A percentile compares a stretch with the other conserved stretches of the same genome.
phyloP scores from a whole-genome alignment of 108 stramenopile species.

The Pseudonitzschia multiseries region DNA sequence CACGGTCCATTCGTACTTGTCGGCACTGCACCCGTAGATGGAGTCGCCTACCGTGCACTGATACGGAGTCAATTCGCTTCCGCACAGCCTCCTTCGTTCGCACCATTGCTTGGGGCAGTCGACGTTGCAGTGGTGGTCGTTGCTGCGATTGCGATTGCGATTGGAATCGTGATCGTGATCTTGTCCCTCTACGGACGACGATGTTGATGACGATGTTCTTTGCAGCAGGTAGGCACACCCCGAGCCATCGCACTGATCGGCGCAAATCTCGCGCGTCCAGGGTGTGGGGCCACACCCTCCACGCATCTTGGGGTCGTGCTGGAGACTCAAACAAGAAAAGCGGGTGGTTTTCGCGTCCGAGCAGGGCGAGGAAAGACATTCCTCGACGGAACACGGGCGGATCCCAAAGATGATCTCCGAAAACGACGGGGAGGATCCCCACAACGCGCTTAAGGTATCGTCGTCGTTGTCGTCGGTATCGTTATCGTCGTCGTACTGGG shows the following conservation, averaged over 20 bases:
- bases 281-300: not conserved
- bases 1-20: slow-evolving; percentile 9
- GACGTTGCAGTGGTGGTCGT: not conserved
- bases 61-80: not conserved
- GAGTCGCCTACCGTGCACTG: not conserved
- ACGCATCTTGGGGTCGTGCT: not conserved
- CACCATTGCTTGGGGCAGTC: slow-evolving; percentile 9
- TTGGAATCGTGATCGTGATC: too few species aligned
- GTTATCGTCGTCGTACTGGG: not conserved
- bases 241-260: slow-evolving; percentile 12
- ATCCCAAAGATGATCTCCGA: not conserved
- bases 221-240: not conserved
- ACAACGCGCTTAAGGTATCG: not conserved
- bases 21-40: slow-evolving; percentile 5
- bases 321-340: not conserved
- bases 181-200: not conserved
- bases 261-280: not conserved
- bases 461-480: not conserved
- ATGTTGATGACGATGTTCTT: not conserved
- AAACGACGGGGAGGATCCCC: not conserved
- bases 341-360: not conserved
- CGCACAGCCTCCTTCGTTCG: not conserved
- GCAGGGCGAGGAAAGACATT: slow-evolving; percentile 9
- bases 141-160: not conserved
- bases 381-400: slow-evolving; percentile 6